These are phyloP conservation scores for Agaricus blazei DNA, from an alignment of 768 basidiomycete species.

Conservation along the genomic window DNA sequence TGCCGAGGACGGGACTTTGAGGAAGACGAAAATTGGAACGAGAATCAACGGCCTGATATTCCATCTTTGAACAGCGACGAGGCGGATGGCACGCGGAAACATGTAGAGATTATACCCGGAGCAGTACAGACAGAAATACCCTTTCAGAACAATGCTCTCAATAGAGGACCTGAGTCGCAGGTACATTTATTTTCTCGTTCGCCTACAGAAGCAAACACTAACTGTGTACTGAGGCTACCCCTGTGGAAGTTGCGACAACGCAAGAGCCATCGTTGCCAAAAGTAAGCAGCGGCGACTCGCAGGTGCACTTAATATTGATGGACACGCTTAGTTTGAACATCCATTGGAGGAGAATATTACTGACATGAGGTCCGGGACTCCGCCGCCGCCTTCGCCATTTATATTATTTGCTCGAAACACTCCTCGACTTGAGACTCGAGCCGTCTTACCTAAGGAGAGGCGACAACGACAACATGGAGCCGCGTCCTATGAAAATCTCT, in stretches of 20 bases:
- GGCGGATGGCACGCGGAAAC: not conserved
- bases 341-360: not conserved
- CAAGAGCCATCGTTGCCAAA: not conserved
- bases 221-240: not conserved
- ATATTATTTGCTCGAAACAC: not conserved
- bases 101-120: not conserved
- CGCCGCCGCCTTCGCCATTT: not conserved
- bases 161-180: not conserved
- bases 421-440: not conserved
- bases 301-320: not conserved
- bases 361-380: not conserved
- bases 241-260: not conserved
- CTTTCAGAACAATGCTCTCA: not conserved
- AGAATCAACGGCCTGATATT: not conserved
- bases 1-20: not conserved
- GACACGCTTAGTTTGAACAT: not conserved
- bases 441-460: not conserved
- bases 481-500: conserved; percentile 17
- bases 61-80: not conserved
- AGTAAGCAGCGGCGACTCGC: not conserved
- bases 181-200: not conserved
- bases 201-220: not conserved
- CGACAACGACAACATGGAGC: conserved; percentile 12
- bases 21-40: conserved; percentile 3
- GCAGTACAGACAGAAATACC: not conserved